Conservation (phyloP, 257 asterid genomes). For the Ballota nigra region DNA sequence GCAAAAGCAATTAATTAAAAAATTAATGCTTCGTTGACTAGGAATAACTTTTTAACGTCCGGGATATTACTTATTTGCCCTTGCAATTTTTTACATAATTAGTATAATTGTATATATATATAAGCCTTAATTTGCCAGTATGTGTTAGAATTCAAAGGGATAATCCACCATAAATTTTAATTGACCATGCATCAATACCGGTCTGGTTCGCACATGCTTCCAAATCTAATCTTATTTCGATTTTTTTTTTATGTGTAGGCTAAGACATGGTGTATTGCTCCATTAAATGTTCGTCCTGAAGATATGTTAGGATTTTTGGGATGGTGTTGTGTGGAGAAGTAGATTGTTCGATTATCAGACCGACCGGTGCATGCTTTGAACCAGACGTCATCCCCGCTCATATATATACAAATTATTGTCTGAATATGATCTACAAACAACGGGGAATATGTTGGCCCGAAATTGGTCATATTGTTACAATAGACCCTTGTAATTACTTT, state of each 20-base stretch:
- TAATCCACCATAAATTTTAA: too few relatives aligned
- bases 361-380: neutral
- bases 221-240: too few relatives aligned
- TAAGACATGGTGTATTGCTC: neutral
- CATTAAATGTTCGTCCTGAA: neutral
- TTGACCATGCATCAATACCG: too few relatives aligned
- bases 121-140: neutral
- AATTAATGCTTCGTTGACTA: neutral
- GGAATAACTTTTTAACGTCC: too few relatives aligned
- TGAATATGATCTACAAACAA: neutral
- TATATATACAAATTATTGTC: neutral
- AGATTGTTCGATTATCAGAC: neutral
- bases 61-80: too few relatives aligned
- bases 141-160: neutral
- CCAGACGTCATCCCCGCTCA: neutral
- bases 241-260: neutral
- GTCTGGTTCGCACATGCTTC: too few relatives aligned
- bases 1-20: neutral
- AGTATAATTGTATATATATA: too few relatives aligned
- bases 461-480: neutral
- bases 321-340: neutral
- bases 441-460: neutral
- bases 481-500: constrained; percentile 1
- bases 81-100: too few relatives aligned
- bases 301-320: neutral